These are phyloP conservation scores for Xylariaceae sp. DNA, from an alignment of 2,329 filamentous ascomycete genomes.

Conservation along the genomic window DNA sequence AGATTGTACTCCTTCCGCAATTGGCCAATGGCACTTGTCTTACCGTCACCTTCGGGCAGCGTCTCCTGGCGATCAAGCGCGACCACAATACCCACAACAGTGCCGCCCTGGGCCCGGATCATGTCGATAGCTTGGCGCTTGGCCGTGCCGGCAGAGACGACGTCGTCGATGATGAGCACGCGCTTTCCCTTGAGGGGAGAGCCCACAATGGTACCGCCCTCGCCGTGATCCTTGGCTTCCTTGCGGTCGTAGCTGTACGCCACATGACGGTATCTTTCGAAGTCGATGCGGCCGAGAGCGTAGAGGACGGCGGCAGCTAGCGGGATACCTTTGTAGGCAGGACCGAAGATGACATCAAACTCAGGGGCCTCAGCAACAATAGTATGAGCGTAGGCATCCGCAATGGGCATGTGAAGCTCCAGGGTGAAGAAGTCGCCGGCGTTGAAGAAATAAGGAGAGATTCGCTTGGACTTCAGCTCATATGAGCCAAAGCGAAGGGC, in stretches of 20 bases:
- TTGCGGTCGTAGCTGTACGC: constrained; percentile 94
- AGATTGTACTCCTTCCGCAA: constrained; percentile 77
- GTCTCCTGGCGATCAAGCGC: constrained; percentile 85
- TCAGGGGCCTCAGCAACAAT: constrained; percentile 44
- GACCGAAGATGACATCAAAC: constrained; percentile 86
- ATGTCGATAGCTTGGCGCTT: constrained; percentile 89
- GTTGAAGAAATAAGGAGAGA: constrained; percentile 97
- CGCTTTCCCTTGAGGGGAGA: constrained; percentile 77
- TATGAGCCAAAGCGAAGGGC: constrained; percentile 79
- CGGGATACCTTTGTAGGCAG: constrained; percentile 95
- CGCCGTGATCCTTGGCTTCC: constrained; percentile 92
- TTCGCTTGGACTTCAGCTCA: constrained; percentile 86
- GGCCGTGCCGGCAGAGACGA: constrained; percentile 91
- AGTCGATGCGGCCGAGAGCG: constrained; percentile 67
- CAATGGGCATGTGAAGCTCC: constrained; percentile 69
- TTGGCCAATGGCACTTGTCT: constrained; percentile 80
- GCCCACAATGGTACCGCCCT: constrained; percentile 89
- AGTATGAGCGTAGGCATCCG: constrained; percentile 71
- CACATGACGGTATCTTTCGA: constrained; percentile 58
- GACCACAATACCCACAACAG: constrained; percentile 80
- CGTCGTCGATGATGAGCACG: constrained; percentile 90
- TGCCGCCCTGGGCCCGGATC: constrained; percentile 79
- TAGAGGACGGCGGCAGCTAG: constrained; percentile 73
- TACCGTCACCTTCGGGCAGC: constrained; percentile 57
- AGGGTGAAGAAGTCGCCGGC: constrained; percentile 84